A percentile compares a stretch with the other conserved stretches of the same genome.
These are phyloP conservation scores for Penicillium macrosclerotiorum DNA, from an alignment of 495 filamentous ascomycete species.

Conservation along the genomic window DNA sequence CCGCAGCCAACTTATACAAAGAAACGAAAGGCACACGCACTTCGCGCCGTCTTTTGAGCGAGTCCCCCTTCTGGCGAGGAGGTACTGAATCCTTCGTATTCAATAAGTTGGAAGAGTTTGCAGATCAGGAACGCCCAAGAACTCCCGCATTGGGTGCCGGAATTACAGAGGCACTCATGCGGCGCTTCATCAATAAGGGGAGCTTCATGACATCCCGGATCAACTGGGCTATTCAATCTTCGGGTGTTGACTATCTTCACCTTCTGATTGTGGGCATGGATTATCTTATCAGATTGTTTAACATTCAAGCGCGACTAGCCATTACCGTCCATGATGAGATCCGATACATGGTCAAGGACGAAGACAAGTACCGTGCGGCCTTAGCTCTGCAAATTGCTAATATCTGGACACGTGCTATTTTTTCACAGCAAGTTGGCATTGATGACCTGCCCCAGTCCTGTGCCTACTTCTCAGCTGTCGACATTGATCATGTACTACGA, in stretches of 20 bases:
- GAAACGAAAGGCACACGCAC: constrained; percentile 86
- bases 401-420: constrained; percentile 96
- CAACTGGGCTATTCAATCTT: constrained; percentile 99
- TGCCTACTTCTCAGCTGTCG: constrained; percentile 92
- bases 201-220: constrained; percentile 94
- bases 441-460: constrained; percentile 90
- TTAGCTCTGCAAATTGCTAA: constrained; percentile 94
- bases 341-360: constrained; percentile 80
- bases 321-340: constrained; percentile 99
- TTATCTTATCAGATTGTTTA: constrained; percentile 83
- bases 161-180: constrained; percentile 92
- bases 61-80: constrained; percentile 87
- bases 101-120: constrained; percentile 96
- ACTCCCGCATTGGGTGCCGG: constrained; percentile 95
- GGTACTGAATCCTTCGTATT: constrained; percentile 98
- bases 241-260: constrained; percentile 96
- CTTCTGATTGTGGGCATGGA: constrained; percentile 94
- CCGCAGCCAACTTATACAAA: constrained; percentile 77
- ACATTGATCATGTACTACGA: constrained; percentile 88
- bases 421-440: constrained; percentile 94
- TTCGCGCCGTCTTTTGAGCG: constrained; percentile 63
- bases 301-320: constrained; percentile 76
- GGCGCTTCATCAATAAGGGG: constrained; percentile 80
- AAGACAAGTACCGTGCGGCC: constrained; percentile 83
- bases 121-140: constrained; percentile 84